Evolutionary conservation across 2,329 filamentous ascomycete species (phyloP), one percentile per base, ranked within the genome.

Genomic region (Pseudopyrenochaeta lycopersici): DNA sequence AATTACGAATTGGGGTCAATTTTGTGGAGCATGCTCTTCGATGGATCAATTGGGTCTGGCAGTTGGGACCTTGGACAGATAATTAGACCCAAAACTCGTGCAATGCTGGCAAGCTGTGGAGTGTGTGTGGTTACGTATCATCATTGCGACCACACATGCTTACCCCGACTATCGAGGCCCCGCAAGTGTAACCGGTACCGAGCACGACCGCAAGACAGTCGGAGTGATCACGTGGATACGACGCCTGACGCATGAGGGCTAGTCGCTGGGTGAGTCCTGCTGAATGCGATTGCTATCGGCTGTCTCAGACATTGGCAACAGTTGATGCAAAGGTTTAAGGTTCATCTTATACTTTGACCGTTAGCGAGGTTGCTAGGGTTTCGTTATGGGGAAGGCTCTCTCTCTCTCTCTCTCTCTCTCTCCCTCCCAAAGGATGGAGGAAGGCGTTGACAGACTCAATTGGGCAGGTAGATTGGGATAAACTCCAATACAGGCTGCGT

Each of bases 221-320:
- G 23, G 23, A 27, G 4, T 27, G 4, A 9, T 27, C 23, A 27
- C 9, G 23, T 9, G 23, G 23, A 27, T 27, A 27, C 23, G 9
- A 27, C 9, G 9, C 23, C 4, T 27, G 23, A 27, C 4, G 23
- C 23, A 27, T 27, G 9, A 27, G 23, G 23, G 23, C 23, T 27
- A 27, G 23, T 5, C 9, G 9, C 23, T 27, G 4, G 4, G 23
- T 27, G 23, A 9, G 9, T 27, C 4, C 11, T 17, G 32, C 15
- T 31, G 40, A 43, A 29, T 10, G 17, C 11, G 17, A 20, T 43
- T 12, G 40, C 29, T 31, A 31, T n/a, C 10, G 23, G 29, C 7
- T 50, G 52, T 55, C 42, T 55, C 52, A 55, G 38, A 49, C 21
- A 29, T 32, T 31, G 23, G 17, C 14, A 23, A 31, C 52, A 38